These are phyloP conservation scores for Coemansia sp. DNA, from an alignment of 192 early-diverging fungal genomes.

Conservation along the genomic window DNA sequence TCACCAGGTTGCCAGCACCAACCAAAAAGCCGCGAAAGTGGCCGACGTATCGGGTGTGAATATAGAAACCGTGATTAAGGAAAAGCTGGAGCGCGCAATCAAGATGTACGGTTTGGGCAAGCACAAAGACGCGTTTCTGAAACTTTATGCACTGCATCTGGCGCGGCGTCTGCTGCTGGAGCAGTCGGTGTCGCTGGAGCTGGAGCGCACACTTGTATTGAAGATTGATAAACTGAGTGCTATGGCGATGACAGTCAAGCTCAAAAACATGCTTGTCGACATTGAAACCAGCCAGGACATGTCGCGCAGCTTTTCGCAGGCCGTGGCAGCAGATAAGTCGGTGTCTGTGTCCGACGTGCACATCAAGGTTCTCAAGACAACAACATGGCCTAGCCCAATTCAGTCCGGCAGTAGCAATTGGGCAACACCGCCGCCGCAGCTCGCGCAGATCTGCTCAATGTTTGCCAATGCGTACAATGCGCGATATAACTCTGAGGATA, in stretches of 20 bases:
- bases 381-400: constrained; percentile 33
- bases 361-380: constrained; percentile 71
- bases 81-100: not conserved
- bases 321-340: not conserved
- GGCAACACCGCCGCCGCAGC: constrained; percentile 74
- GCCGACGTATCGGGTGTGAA: not conserved
- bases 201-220: constrained; percentile 80
- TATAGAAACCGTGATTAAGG: not conserved
- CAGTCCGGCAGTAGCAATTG: constrained; percentile 56
- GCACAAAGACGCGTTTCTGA: constrained; percentile 64
- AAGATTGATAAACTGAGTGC: constrained; percentile 77
- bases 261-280: constrained; percentile 88
- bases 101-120: not conserved
- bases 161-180: constrained; percentile 86
- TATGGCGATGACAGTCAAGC: constrained; percentile 82
- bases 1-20: not conserved
- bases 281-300: constrained; percentile 43
- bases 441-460: constrained; percentile 82
- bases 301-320: constrained; percentile 1
- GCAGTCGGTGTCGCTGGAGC: constrained; percentile 76
- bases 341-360: constrained; percentile 70
- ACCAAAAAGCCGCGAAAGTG: not conserved
- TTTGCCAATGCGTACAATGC: constrained; percentile 75
- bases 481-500: constrained; percentile 66
- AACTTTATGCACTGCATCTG: constrained; percentile 86